These are phyloP conservation scores for Aspergillus proliferans DNA, from an alignment of 2,329 filamentous ascomycete genomes.

Conservation along the genomic window DNA sequence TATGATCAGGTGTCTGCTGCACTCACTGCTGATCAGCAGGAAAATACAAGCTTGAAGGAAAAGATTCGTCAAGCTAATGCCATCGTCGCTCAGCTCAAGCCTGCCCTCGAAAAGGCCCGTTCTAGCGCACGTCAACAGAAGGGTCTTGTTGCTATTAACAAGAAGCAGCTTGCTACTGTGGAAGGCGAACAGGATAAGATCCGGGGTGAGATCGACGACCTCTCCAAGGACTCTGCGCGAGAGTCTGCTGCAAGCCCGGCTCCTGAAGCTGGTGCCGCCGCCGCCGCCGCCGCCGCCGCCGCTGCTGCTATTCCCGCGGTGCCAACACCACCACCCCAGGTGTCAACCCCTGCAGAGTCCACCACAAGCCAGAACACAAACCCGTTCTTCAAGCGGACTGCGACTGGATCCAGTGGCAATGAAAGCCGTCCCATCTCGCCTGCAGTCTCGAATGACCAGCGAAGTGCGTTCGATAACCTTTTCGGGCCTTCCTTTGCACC, in stretches of 20 bases:
- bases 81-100: slow-evolving; percentile 77
- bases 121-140: slow-evolving; percentile 92
- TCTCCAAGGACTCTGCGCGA: slow-evolving; percentile 55
- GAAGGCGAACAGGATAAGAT: slow-evolving; percentile 85
- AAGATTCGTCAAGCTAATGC: slow-evolving; percentile 76
- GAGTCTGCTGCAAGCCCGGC: slow-evolving; percentile 46
- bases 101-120: slow-evolving; percentile 86
- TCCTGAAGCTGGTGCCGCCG: slow-evolving; percentile 36
- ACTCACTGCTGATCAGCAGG: slow-evolving; percentile 79
- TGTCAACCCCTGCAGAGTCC: slow-evolving; percentile 61
- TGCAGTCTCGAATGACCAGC: slow-evolving; percentile 39
- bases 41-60: slow-evolving; percentile 80
- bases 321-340: slow-evolving; percentile 52
- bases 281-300: slow-evolving; percentile 22
- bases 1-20: slow-evolving; percentile 69
- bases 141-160: slow-evolving; percentile 94
- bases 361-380: slow-evolving; percentile 71
- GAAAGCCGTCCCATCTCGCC: slow-evolving; percentile 39
- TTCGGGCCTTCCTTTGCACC: slow-evolving; percentile 65
- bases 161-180: slow-evolving; percentile 87
- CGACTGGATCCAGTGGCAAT: slow-evolving; percentile 44
- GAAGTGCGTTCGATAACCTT: slow-evolving; percentile 76
- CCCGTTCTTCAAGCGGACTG: slow-evolving; percentile 75
- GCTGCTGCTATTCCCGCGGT: slow-evolving; percentile 45
- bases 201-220: slow-evolving; percentile 66